These are phyloP conservation scores for Sphagnum magellanicum DNA, from an alignment of 228 moss, liverwort and hornwort species.

Conservation along the genomic window DNA sequence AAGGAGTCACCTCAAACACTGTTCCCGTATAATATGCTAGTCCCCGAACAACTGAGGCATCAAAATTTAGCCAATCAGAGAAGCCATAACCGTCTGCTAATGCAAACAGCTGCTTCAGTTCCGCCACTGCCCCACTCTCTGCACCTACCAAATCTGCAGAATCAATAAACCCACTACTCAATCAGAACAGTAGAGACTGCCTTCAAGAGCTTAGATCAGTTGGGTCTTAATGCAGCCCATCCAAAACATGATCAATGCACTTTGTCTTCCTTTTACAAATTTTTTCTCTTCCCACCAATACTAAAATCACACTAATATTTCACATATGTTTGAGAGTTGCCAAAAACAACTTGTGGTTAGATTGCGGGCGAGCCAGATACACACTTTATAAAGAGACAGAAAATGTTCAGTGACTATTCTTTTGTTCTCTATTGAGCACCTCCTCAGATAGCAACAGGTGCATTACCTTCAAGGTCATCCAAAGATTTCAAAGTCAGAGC, in stretches of 20 bases:
- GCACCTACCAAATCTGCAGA: constrained; percentile 67
- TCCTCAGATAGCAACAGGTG: too few relatives aligned
- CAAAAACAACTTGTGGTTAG: too few relatives aligned
- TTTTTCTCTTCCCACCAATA: too few relatives aligned
- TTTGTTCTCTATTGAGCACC: too few relatives aligned
- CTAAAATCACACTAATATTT: too few relatives aligned
- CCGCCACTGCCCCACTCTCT: constrained; percentile 69
- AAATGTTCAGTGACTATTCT: too few relatives aligned
- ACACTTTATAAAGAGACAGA: too few relatives aligned
- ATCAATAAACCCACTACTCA: constrained; percentile 1
- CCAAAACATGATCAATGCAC: neutral
- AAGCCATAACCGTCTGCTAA: constrained; percentile 72
- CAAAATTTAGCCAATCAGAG: constrained; percentile 75
- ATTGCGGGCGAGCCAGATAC: too few relatives aligned
- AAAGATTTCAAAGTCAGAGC: constrained; percentile 67
- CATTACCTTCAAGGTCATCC: constrained; percentile 70
- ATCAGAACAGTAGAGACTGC: neutral
- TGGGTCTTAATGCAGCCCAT: neutral
- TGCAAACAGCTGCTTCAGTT: constrained; percentile 74
- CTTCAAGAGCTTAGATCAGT: neutral
- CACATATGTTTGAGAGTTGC: too few relatives aligned
- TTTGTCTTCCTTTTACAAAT: too few relatives aligned
- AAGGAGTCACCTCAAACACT: constrained; percentile 72
- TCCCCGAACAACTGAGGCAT: constrained; percentile 93
- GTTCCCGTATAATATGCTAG: constrained; percentile 94